Conservation (phyloP, 495 filamentous ascomycete species). For the Platismatia glauca region DNA sequence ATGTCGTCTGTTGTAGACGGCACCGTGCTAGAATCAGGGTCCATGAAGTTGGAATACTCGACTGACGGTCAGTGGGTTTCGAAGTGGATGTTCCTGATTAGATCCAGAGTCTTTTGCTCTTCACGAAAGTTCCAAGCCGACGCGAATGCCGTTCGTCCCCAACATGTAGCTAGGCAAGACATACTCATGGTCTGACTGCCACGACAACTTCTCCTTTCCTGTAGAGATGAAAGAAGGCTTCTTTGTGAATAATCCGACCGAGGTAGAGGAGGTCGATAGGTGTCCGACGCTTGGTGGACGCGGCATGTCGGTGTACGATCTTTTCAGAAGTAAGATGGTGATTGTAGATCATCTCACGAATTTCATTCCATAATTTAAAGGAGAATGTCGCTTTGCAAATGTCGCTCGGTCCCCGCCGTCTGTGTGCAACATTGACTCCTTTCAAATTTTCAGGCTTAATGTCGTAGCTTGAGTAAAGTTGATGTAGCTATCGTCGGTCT, state of each 20-base stretch:
- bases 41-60: neutral
- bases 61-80: neutral
- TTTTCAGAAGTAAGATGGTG: neutral
- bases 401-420: neutral
- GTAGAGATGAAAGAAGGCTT: neutral
- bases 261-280: neutral
- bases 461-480: neutral
- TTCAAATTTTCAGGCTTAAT: neutral
- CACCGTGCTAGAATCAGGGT: no score
- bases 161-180: neutral
- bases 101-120: neutral
- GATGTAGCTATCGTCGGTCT: neutral
- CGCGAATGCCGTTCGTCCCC: neutral
- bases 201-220: neutral
- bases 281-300: neutral
- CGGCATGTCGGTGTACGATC: neutral
- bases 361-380: neutral
- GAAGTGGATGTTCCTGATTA: neutral
- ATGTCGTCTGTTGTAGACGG: neutral
- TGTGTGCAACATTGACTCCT: neutral
- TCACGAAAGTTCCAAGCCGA: neutral
- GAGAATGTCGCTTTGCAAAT: neutral
- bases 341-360: neutral
- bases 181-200: neutral
- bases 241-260: neutral